Evolutionary conservation across 768 basidiomycete genomes (phyloP).

Genomic region (Rhodotorula toruloides): DNA sequence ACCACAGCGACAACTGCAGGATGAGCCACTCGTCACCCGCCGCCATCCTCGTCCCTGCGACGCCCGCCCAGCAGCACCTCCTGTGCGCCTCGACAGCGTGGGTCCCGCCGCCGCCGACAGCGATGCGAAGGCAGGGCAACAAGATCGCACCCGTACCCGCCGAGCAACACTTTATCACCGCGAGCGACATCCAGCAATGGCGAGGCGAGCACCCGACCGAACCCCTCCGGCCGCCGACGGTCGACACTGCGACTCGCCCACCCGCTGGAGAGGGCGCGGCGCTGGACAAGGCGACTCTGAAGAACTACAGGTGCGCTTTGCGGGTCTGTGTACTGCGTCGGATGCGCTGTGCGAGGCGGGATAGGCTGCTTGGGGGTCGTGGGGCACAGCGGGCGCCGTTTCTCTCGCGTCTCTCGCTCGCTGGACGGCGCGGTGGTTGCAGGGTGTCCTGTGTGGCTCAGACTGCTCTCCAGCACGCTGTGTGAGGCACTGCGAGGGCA

Average conservation of each 20-base stretch:
- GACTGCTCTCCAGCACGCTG: not conserved
- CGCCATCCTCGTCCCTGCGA: conserved; percentile 7
- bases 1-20: not conserved
- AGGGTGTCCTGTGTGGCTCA: no score
- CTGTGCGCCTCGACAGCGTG: conserved; percentile 11
- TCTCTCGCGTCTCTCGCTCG: not conserved
- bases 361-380: no score
- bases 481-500: not conserved
- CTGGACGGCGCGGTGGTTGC: not conserved
- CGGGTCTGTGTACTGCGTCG: not conserved
- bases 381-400: not conserved
- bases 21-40: not conserved
- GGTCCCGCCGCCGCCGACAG: not conserved
- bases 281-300: conserved; percentile 7
- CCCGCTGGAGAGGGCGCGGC: not conserved
- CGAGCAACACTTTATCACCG: conserved; percentile 4
- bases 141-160: no score
- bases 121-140: no score
- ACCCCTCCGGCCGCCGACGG: no score
- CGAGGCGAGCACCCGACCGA: conserved; percentile 5
- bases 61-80: conserved; percentile 4
- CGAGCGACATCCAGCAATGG: conserved; percentile 6
- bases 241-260: no score
- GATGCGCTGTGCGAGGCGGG: not conserved
- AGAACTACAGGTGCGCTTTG: conserved; percentile 15